Evolutionary conservation across 805 yeast species (phyloP), one percentile per base, ranked within the genome.

Genomic region (Scheffersomyces ergatensis): DNA sequence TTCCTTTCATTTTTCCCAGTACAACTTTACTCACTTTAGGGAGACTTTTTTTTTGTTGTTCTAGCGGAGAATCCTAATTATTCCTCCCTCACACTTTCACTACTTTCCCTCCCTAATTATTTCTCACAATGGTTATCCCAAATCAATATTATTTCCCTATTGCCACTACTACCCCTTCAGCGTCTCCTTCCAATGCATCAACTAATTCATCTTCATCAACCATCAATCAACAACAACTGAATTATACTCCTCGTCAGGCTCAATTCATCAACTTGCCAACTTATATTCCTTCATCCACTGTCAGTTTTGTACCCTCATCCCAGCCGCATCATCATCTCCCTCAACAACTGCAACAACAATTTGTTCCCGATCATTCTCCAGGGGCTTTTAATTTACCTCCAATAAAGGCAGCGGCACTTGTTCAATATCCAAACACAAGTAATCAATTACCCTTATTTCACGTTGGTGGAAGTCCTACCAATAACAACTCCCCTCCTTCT

Each of bases 111-210:
- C 24, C 24, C 24, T 21, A 21, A 21, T 7, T 21, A 7, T 4
- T 29, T 8, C 18, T 29, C 18, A 29, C 7, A 14, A 29, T 29
- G 32, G 13, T 29, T n/a, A n/a, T n/a, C 5, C 32, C 32, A 14
- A 29, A 29, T 15, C 32, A 29, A 15, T 29, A 29, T 15, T 29
- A 14, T 29, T 12, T 5, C 5, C n/a, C n/a, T 29, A 17, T 18
- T 14, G 11, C 33, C 12, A 15, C 32, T 17, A 30, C 30, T 19
- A 24, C 38, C 19, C 14, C 41, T 20, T 12, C 33, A 26, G 13
- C 46, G 25, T 16, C 36, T 20, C 18, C 38, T 16, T 18, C 34
- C 27, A 19, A 33, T 21, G 29, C 36, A 19, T 11, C 34, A 5
- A 24, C 21, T 18, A 17, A 8, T 12, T 24, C 44, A 36, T 25